These are phyloP conservation scores for Diaporthe sp. DNA, from an alignment of 2,329 filamentous ascomycete genomes.

Conservation along the genomic window DNA sequence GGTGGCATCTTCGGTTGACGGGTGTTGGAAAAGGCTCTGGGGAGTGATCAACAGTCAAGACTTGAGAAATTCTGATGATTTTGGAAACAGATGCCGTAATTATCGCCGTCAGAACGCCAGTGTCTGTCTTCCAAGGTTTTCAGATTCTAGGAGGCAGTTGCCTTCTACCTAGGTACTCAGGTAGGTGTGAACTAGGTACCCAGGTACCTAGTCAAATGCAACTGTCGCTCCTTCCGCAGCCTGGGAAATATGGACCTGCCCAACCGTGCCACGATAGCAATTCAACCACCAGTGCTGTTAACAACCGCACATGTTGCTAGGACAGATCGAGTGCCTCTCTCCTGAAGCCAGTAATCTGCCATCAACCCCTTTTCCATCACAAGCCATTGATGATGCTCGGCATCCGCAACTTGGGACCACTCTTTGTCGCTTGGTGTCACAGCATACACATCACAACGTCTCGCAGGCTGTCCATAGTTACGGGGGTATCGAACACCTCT, in stretches of 20 bases:
- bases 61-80: neutral
- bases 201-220: neutral
- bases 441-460: no score
- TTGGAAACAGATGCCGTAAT: neutral
- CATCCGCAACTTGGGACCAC: neutral
- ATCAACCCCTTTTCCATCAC: neutral
- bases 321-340: neutral
- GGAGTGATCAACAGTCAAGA: neutral
- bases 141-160: neutral
- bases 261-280: neutral
- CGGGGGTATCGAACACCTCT: conserved; percentile 35
- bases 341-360: neutral
- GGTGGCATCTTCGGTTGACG: conserved; percentile 30
- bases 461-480: neutral
- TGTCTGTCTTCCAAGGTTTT: neutral
- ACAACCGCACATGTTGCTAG: neutral
- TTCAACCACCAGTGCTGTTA: neutral
- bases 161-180: neutral
- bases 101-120: neutral
- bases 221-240: neutral
- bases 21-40: neutral
- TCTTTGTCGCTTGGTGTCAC: neutral
- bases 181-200: neutral
- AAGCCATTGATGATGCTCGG: neutral
- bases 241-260: neutral